phyloP scores from a whole-genome alignment of 306 rosid species.

The Aeschynomene evenia region DNA sequence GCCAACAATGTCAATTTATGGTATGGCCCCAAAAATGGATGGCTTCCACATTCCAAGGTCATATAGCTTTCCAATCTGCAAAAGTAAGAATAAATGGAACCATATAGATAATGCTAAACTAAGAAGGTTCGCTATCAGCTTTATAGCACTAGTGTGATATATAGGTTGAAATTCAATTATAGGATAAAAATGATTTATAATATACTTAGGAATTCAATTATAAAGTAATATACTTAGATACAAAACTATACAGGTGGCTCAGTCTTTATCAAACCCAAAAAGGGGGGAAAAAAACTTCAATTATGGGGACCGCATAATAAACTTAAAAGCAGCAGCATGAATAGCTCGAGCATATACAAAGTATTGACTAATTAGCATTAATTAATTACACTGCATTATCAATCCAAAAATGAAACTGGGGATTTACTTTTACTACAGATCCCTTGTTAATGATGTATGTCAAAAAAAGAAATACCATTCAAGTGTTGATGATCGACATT shows the following conservation, averaged over 20 bases:
- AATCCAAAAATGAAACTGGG: background rate
- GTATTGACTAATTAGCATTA: background rate
- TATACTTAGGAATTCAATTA: too few relatives aligned
- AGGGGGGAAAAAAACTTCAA: too few relatives aligned
- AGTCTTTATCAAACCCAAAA: background rate
- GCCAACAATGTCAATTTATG: too few relatives aligned
- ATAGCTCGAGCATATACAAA: background rate
- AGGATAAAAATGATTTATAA: too few relatives aligned
- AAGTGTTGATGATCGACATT: background rate
- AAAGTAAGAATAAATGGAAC: constrained; percentile 5
- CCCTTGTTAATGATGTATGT: background rate
- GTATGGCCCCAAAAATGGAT: background rate
- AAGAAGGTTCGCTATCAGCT: background rate
- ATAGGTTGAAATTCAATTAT: background rate
- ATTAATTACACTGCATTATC: background rate
- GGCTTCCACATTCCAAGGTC: constrained; percentile 86
- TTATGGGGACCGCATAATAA: background rate
- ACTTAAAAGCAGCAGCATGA: background rate
- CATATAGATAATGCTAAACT: background rate
- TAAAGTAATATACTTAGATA: too few relatives aligned
- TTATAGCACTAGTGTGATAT: background rate
- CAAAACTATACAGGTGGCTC: background rate
- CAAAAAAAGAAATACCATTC: background rate
- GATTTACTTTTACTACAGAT: background rate
- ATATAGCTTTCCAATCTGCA: constrained; percentile 68